Evolutionary conservation across 805 yeast species (phyloP).

Genomic region (Candida maris): DNA sequence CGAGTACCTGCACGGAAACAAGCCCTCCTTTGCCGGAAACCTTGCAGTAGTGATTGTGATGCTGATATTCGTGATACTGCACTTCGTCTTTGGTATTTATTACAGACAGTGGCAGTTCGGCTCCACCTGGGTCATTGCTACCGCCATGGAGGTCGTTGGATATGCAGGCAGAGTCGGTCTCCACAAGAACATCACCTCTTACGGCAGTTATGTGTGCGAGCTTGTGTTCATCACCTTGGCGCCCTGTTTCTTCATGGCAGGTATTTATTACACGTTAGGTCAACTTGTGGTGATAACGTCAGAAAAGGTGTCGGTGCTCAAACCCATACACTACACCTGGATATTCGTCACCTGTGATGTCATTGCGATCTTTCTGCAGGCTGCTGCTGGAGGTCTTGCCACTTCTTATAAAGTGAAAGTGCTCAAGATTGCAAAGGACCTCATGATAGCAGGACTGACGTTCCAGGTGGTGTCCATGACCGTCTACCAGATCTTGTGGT

Average conservation of each 20-base stretch:
- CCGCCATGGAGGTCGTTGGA: slow-evolving; percentile 61
- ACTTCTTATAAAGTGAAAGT: slow-evolving; percentile 36
- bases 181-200: slow-evolving; percentile 31
- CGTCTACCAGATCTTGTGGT: slow-evolving; percentile 50
- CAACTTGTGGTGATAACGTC: slow-evolving; percentile 65
- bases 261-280: slow-evolving; percentile 68
- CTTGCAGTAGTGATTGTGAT: slow-evolving; percentile 52
- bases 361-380: slow-evolving; percentile 62
- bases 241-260: slow-evolving; percentile 84
- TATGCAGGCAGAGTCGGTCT: slow-evolving; percentile 58
- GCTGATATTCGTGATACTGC: slow-evolving; percentile 42
- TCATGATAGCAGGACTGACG: slow-evolving; percentile 76
- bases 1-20: slow-evolving; percentile 36
- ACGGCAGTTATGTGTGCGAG: slow-evolving; percentile 55
- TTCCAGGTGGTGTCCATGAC: slow-evolving; percentile 72
- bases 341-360: slow-evolving; percentile 67
- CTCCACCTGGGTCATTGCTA: slow-evolving; percentile 51
- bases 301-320: slow-evolving; percentile 43
- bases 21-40: slow-evolving; percentile 58
- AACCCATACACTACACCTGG: slow-evolving; percentile 59
- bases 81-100: slow-evolving; percentile 40
- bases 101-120: slow-evolving; percentile 66
- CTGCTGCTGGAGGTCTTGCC: slow-evolving; percentile 73
- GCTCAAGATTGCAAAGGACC: slow-evolving; percentile 49
- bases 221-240: slow-evolving; percentile 68